phyloP scores from a whole-genome alignment of 2,329 filamentous ascomycete genomes.

The Xylaria sp. region DNA sequence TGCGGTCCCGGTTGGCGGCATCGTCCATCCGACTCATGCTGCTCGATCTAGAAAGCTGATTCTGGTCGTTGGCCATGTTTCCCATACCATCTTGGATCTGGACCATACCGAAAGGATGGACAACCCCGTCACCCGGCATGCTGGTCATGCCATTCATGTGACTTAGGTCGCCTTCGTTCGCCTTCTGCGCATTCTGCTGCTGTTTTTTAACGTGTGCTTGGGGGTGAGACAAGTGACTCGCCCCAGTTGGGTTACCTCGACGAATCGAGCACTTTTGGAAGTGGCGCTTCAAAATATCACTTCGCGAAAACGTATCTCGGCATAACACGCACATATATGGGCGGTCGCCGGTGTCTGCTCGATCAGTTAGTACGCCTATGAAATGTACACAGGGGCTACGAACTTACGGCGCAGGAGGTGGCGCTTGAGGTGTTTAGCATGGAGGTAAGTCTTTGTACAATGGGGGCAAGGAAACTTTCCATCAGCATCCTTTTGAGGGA shows the following conservation, averaged over 20 bases:
- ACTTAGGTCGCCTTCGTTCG: slow-evolving; percentile 65
- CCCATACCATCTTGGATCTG: slow-evolving; percentile 67
- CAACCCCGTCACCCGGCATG: slow-evolving; percentile 67
- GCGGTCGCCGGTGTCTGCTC: slow-evolving; percentile 90
- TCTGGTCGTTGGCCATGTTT: slow-evolving; percentile 70
- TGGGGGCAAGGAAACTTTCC: slow-evolving; percentile 98
- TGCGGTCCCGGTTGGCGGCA: slow-evolving; percentile 65
- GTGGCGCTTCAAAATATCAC: slow-evolving; percentile 98
- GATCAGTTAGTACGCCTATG: slow-evolving; percentile 35
- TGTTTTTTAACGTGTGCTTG: slow-evolving; percentile 89
- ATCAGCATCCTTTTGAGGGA: slow-evolving; percentile 94
- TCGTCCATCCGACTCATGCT: slow-evolving; percentile 70
- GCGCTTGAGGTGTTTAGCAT: slow-evolving; percentile 96
- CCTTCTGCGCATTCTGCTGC: slow-evolving; percentile 67
- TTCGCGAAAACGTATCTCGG: slow-evolving; percentile 97
- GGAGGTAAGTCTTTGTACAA: slow-evolving; percentile 97
- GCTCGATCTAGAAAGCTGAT: slow-evolving; percentile 70
- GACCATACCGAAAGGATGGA: slow-evolving; percentile 68
- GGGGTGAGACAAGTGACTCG: slow-evolving; percentile 92
- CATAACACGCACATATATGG: slow-evolving; percentile 98
- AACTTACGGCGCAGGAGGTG: slow-evolving; percentile 94
- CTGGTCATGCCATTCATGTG: slow-evolving; percentile 71
- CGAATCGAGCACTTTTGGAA: slow-evolving; percentile 99
- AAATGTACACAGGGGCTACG: slow-evolving; percentile 19
- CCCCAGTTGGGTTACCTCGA: slow-evolving; percentile 93